phyloP scores from a whole-genome alignment of 371 early-diverging fungal species.

The Actinomucor elegans region DNA sequence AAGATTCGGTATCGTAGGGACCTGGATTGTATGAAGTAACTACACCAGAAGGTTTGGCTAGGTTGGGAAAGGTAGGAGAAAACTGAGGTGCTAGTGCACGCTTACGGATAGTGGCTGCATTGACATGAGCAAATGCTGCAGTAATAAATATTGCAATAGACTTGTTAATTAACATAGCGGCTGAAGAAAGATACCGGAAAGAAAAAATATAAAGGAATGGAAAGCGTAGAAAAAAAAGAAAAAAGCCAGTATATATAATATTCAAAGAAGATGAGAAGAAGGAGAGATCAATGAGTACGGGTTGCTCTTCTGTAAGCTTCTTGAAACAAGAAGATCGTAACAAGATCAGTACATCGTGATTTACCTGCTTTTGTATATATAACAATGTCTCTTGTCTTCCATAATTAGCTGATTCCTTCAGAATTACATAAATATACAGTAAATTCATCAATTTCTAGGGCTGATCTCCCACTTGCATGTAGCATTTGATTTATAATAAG shows the following conservation, averaged over 20 bases:
- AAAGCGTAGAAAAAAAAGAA: background rate
- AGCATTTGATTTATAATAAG: too few species aligned
- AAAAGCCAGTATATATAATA: background rate
- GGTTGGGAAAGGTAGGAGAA: constrained; percentile 36
- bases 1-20: constrained; percentile 12
- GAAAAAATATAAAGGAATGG: background rate
- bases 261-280: background rate
- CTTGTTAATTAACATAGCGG: background rate
- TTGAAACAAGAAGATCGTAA: too few species aligned
- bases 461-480: too few species aligned
- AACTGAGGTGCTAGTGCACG: constrained; percentile 11
- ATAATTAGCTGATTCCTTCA: too few species aligned
- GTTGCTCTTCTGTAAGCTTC: too few species aligned
- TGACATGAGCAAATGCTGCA: background rate
- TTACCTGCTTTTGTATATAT: too few species aligned
- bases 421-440: too few species aligned
- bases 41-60: constrained; percentile 28
- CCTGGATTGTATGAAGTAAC: constrained; percentile 29
- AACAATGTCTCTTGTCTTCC: too few species aligned
- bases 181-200: background rate
- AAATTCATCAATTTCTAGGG: too few species aligned
- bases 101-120: constrained; percentile 5
- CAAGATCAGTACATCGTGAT: too few species aligned
- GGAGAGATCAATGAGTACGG: background rate
- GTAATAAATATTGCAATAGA: background rate